phyloP scores from a whole-genome alignment of 495 filamentous ascomycete species.

The Lophiotrema nucula region DNA sequence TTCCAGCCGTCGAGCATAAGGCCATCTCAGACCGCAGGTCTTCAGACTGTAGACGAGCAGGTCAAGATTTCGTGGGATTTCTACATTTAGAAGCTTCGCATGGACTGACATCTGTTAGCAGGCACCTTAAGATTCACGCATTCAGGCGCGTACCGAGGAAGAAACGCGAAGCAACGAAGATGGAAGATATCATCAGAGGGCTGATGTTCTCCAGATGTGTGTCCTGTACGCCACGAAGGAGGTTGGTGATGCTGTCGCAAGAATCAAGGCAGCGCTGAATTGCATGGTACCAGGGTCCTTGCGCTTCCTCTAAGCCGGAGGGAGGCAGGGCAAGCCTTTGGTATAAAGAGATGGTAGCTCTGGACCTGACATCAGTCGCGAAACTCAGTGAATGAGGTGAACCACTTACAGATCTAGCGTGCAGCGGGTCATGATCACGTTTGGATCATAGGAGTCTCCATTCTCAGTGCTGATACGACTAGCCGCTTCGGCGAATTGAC shows the following conservation, averaged over 20 bases:
- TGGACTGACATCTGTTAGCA: slow-evolving; percentile 10
- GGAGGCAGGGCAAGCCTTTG: slow-evolving; percentile 33
- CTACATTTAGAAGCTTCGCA: slow-evolving; percentile 17
- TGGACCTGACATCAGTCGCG: slow-evolving; percentile 6
- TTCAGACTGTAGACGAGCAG: slow-evolving; percentile 26
- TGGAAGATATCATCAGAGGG: slow-evolving; percentile 37
- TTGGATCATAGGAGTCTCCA: slow-evolving; percentile 22
- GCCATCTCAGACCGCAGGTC: slow-evolving; percentile 20
- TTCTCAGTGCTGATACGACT: slow-evolving; percentile 20
- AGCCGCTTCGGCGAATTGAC: slow-evolving; percentile 22
- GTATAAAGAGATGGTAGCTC: slow-evolving; percentile 37
- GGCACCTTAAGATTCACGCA: neutral
- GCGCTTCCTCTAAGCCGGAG: slow-evolving; percentile 18
- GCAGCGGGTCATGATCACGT: slow-evolving; percentile 32
- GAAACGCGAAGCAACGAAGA: slow-evolving; percentile 40
- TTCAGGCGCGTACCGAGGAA: slow-evolving; percentile 26
- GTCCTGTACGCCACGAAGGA: slow-evolving; percentile 32
- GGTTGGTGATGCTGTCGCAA: slow-evolving; percentile 36
- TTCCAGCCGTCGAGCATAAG: slow-evolving; percentile 18
- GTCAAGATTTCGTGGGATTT: slow-evolving; percentile 23
- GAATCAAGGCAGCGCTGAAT: slow-evolving; percentile 40
- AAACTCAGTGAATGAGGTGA: neutral
- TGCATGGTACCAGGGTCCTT: slow-evolving; percentile 37
- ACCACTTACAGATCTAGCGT: slow-evolving; percentile 21
- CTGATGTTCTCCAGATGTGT: slow-evolving; percentile 37